These are phyloP conservation scores for Saturnispora quitensis DNA, from an alignment of 805 yeast species.

Conservation along the genomic window DNA sequence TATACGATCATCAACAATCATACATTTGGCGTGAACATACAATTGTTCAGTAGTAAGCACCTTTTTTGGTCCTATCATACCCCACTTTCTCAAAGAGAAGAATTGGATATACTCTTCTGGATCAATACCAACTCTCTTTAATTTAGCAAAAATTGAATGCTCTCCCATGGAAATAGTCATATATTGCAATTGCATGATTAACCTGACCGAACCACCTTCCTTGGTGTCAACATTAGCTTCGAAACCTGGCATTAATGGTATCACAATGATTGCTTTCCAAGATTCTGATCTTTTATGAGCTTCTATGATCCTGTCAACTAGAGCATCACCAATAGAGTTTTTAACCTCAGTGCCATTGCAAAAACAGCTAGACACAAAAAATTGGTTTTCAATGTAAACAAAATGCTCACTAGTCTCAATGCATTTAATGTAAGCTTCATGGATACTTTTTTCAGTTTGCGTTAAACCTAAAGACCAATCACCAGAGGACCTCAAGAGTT, in stretches of 20 bases:
- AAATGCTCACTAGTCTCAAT: conserved; percentile 91
- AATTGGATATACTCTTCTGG: conserved; percentile 91
- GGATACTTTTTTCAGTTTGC: conserved; percentile 81
- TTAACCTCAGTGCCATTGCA: conserved; percentile 77
- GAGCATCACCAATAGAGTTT: conserved; percentile 90
- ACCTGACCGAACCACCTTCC: conserved; percentile 90
- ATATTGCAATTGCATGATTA: conserved; percentile 94
- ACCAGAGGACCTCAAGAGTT: conserved; percentile 80
- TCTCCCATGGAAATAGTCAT: conserved; percentile 88
- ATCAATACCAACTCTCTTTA: conserved; percentile 68
- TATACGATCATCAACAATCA: conserved; percentile 87
- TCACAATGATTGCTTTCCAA: conserved; percentile 88
- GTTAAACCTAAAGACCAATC: conserved; percentile 89
- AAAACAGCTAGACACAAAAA: conserved; percentile 82
- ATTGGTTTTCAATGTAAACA: conserved; percentile 92
- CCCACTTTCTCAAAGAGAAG: conserved; percentile 92
- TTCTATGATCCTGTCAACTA: conserved; percentile 89
- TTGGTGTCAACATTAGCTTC: conserved; percentile 87
- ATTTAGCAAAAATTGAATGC: conserved; percentile 75
- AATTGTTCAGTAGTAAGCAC: conserved; percentile 81
- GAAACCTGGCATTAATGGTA: conserved; percentile 97
- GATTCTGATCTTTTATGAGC: conserved; percentile 68
- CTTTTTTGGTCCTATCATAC: conserved; percentile 69
- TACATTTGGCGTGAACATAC: conserved; percentile 85
- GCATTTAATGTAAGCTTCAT: conserved; percentile 80